These are phyloP conservation scores for Vaccinium macrocarpon DNA, from an alignment of 148 eudicot genomes.

Conservation along the genomic window DNA sequence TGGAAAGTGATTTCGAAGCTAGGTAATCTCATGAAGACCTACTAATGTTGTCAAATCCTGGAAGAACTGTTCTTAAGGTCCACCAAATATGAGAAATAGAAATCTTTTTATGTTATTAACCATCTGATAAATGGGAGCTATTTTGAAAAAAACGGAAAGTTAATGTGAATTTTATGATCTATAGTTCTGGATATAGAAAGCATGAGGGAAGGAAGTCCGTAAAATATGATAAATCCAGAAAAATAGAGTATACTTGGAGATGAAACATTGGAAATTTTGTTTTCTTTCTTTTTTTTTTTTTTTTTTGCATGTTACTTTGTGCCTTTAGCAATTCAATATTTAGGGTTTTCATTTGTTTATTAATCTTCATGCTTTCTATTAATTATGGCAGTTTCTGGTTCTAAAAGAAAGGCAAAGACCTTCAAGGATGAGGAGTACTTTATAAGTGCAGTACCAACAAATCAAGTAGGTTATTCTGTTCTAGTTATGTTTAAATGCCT, in stretches of 20 bases:
- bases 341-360: not conserved
- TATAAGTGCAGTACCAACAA: slow-evolving; percentile 81
- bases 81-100: not conserved
- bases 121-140: not conserved
- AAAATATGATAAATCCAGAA: not conserved
- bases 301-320: slow-evolving; percentile 6
- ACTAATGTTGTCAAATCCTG: not conserved
- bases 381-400: slow-evolving; percentile 48
- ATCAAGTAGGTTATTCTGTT: slow-evolving; percentile 52
- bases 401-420: slow-evolving; percentile 78
- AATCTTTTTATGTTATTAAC: not conserved
- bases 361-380: not conserved
- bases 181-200: not conserved
- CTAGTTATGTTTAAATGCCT: not conserved
- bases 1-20: not conserved
- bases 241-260: not conserved
- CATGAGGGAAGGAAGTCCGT: not conserved
- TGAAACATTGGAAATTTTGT: not conserved
- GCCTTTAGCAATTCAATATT: not conserved
- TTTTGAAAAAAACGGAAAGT: not conserved
- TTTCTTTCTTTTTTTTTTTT: not conserved
- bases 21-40: not conserved
- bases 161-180: not conserved
- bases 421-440: slow-evolving; percentile 83
- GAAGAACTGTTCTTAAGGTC: not conserved